Percentiles rank a stretch among this genome's conserved stretches.
Conservation (phyloP, 176 grass and related monocot species). For the Carex cristatella region DNA sequence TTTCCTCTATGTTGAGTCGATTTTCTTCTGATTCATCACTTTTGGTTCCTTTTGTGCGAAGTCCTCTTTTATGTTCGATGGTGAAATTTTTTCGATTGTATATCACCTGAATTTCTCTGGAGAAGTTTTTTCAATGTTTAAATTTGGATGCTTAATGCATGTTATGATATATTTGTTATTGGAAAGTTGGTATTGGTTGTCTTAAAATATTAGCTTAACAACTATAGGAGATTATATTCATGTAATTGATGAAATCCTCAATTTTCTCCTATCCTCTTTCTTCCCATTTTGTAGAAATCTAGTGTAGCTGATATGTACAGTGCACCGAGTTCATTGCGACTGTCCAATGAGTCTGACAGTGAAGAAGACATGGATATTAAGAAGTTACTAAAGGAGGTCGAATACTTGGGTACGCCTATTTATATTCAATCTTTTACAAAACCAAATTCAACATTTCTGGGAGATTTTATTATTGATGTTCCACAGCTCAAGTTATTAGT, state of each 20-base stretch:
- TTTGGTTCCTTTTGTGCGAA: neutral
- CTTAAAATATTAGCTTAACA: neutral
- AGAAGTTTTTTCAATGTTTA: neutral
- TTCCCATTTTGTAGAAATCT: slow-evolving; percentile 38
- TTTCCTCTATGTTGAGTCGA: neutral
- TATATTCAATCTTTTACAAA: neutral
- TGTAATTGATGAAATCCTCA: neutral
- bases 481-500: neutral
- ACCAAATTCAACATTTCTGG: neutral
- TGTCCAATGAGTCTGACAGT: slow-evolving; percentile 40
- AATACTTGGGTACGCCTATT: slow-evolving; percentile 61
- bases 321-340: slow-evolving; percentile 29
- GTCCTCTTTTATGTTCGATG: neutral
- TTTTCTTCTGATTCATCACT: neutral
- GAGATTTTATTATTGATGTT: neutral
- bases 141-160: neutral
- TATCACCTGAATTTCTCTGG: neutral
- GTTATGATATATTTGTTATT: neutral
- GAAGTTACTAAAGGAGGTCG: slow-evolving; percentile 73
- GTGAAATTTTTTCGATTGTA: neutral
- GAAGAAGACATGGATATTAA: slow-evolving; percentile 73
- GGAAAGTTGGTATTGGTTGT: neutral
- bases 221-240: neutral
- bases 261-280: neutral
- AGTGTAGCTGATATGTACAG: slow-evolving; percentile 75